Base-by-base conservation (phyloP, 2,329 filamentous ascomycete species). In the Lecanicillium sp. region DNA sequence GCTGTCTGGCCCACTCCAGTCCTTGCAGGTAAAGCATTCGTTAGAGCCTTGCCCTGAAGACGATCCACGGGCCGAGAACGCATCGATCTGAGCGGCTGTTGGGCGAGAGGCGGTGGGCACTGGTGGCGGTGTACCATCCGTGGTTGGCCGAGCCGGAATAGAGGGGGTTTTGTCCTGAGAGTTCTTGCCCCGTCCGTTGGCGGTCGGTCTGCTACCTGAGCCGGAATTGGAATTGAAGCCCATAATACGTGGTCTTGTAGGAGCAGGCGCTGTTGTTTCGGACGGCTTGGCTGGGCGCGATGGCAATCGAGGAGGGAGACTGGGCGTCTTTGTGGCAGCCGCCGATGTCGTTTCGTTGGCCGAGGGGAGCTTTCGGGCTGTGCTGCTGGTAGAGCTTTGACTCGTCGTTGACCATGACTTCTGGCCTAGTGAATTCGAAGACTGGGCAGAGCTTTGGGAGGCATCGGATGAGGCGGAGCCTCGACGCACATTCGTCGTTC, bases 1-100 rank as follows among this genome's bases (percentile, higher is more conserved):
- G 12, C 61, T 61, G 60, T 97, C 92, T 0, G 87, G 83, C 0
- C 64, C 79, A 6, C 86, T 88, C 60, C 94, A 97, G 62, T 97
- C 89, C 47, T 89, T 79, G 57, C 92, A 97, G 42, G 79, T 66
- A 37, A 95, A 70, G 57, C 92, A 97, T n/a, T 61, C 58, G 20
- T 54, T 50, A 13, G 51, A 47, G 7, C 47, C 48, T 15, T 50
- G 46, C 11, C 56, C 40, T 12, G 51, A 51, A 9, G 54, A 44
- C 11, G 53, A 46, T 11, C 51, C 47, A 33, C 60, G 60, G 31
- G 57, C 51, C 11, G 60, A 56, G 5, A 58, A 60, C 3, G 68
- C 65, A 38, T 71, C 61, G 22, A 77, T 69, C 47, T 77, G 66
- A n/a, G 67, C 61, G 10, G 58, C 51, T 3, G 69, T 68, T 3